phyloP scores from a whole-genome alignment of 2,329 filamentous ascomycete species.

The Phialocephala subalpina region DNA sequence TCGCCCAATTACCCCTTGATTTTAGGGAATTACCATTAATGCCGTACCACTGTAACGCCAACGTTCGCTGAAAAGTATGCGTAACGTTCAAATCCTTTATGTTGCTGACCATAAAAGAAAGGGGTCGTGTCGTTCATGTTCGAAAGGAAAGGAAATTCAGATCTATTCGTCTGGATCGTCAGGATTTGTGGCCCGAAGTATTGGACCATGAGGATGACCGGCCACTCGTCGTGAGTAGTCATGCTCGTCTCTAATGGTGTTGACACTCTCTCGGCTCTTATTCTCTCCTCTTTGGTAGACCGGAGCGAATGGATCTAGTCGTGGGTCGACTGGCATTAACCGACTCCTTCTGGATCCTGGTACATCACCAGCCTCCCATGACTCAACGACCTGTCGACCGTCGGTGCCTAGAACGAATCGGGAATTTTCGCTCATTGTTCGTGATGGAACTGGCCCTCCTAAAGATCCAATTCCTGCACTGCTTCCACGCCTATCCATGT shows the following conservation, averaged over 20 bases:
- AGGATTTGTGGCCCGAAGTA: conserved; percentile 70
- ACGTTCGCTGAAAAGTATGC: conserved; percentile 30
- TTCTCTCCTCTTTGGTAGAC: conserved; percentile 62
- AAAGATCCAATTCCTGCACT: conserved; percentile 36
- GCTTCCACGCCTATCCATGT: conserved; percentile 36
- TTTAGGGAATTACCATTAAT: conserved; percentile 20
- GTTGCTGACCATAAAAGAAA: conserved; percentile 30
- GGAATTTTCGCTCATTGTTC: conserved; percentile 47
- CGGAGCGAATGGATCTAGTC: conserved; percentile 67
- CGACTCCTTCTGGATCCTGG: conserved; percentile 55
- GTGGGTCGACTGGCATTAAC: conserved; percentile 67
- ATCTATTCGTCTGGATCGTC: conserved; percentile 46
- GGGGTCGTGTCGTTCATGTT: conserved; percentile 36
- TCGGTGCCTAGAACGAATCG: conserved; percentile 45
- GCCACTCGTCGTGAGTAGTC: conserved; percentile 65
- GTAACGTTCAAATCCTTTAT: conserved; percentile 37
- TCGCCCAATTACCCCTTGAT: conserved; percentile 14
- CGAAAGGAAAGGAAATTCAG: conserved; percentile 25
- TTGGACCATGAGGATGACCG: conserved; percentile 51
- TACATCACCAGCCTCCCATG: conserved; percentile 39
- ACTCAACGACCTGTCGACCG: conserved; percentile 43
- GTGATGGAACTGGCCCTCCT: conserved; percentile 37
- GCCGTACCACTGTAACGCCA: conserved; percentile 32
- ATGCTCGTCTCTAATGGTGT: conserved; percentile 69
- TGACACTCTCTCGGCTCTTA: conserved; percentile 69